A percentile compares a stretch with the other conserved stretches of the same genome.
Evolutionary conservation across 2,329 filamentous ascomycete genomes (phyloP).

Genomic region (Clonostachys byssicola): DNA sequence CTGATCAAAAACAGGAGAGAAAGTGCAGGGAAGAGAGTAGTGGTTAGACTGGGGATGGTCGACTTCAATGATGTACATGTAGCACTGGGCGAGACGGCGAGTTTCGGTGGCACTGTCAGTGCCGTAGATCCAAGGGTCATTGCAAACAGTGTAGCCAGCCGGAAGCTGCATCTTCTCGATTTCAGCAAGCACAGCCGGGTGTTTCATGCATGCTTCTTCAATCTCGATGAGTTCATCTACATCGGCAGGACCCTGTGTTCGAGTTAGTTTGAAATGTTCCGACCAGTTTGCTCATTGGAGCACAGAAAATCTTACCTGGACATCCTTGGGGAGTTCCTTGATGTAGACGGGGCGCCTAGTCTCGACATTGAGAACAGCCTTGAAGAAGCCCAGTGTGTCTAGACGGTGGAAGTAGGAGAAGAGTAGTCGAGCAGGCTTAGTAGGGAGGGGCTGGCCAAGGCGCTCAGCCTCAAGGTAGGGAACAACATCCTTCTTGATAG

Average conservation of each 20-base stretch:
- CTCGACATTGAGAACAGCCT: no score
- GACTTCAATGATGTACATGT: conserved; percentile 7
- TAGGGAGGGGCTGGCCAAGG: no score
- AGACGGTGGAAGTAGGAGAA: no score
- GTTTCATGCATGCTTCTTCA: neutral
- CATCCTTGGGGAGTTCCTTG: no score
- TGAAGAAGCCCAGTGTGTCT: no score
- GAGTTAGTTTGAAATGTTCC: no score
- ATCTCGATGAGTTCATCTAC: neutral
- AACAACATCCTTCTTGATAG: no score
- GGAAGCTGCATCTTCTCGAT: conserved; percentile 8
- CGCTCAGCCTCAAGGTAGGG: no score
- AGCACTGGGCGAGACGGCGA: conserved; percentile 8
- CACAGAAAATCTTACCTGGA: no score
- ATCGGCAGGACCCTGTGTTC: conserved; percentile 1
- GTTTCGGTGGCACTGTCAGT: neutral
- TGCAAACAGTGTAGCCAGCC: neutral
- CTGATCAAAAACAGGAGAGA: conserved; percentile 8
- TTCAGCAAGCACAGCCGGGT: conserved; percentile 7
- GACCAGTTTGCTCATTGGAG: no score
- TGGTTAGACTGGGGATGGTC: conserved; percentile 8
- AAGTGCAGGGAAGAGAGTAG: conserved; percentile 7
- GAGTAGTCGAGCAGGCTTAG: no score
- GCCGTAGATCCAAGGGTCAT: neutral
- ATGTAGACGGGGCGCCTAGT: no score